Base-by-base conservation (phyloP, 805 yeast species). In the Ogataea wickerhamii region DNA sequence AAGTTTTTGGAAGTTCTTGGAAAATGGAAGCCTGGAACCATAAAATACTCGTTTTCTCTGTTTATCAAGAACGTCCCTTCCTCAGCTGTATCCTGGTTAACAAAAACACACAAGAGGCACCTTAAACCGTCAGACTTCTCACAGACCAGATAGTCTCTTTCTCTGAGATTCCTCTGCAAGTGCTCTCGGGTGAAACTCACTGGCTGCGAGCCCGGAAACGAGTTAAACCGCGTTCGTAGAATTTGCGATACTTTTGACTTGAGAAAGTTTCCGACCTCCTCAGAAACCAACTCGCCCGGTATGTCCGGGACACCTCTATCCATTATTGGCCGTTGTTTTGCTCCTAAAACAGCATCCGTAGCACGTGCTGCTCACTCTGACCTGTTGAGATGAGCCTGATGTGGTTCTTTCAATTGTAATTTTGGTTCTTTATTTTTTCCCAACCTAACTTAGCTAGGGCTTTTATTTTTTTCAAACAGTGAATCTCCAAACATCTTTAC, bases 41-140 rank as follows among this genome's bases (percentile, higher is more conserved):
- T 74, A 54, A 73, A 86, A 59, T 82, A 93, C 45, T 89, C 94
- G 55, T 87, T 86, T 47, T 83, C 91, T 54, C 99, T 71, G 21
- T 94, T 91, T 27, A 93, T 82, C 48, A 93, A 67, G 53, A 88
- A 93, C 6, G 87, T 85, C 3, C 94, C 91, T 58, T 93, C 98
- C 32, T 87, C 91, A 20, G 78, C 80, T 5, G 79, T 76, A 11
- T 83, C 82, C 38, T 81, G 61, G 47, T 76, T 65, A 6, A 75
- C 64, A 20, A 84, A 62, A 4, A 80, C 71, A 36, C 83, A 72
- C 70, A 93, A 68, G 37, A 93, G 66, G 41, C 94, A 87, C 37
- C 99, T 69, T 34, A 91, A 66, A 0, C 99, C 99, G 62, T 93
- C 98, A 0, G 93, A 78, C 58, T 93, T 93, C 55, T 93, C 99